A percentile compares a stretch with the other conserved stretches of the same genome.
phyloP scores from a whole-genome alignment of 495 filamentous ascomycete genomes.

The Aspergillus olivimuriae region DNA sequence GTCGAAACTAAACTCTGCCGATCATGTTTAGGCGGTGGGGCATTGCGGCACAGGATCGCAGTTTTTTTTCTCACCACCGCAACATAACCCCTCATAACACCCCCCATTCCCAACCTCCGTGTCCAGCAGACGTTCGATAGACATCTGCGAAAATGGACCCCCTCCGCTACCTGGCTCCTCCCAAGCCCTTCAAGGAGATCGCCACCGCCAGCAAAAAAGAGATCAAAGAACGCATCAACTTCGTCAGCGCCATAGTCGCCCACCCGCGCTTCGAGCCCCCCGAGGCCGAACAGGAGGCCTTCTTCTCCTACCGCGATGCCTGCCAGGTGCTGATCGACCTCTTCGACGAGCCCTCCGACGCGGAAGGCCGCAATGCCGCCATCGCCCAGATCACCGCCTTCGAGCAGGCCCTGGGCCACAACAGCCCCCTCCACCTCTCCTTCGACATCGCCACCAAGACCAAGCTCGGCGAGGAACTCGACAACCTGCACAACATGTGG shows the following conservation, averaged over 20 bases:
- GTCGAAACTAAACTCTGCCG: too few relatives aligned
- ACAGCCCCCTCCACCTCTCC: conserved; percentile 1
- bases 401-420: background rate
- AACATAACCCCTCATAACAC: too few relatives aligned
- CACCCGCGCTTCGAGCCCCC: conserved; percentile 3
- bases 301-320: conserved; percentile 3
- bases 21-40: too few relatives aligned
- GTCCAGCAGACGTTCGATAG: too few relatives aligned
- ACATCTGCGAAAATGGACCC: conserved; percentile 1
- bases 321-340: conserved; percentile 1
- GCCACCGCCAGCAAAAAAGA: conserved; percentile 4
- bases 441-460: conserved; percentile 11
- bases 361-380: background rate
- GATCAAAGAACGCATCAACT: conserved; percentile 7
- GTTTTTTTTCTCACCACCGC: too few relatives aligned
- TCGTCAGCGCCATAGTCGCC: background rate
- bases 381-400: background rate
- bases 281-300: background rate
- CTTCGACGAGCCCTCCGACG: background rate
- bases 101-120: background rate
- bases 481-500: conserved; percentile 9
- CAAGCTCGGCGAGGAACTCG: conserved; percentile 10
- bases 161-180: conserved; percentile 8
- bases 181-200: conserved; percentile 3
- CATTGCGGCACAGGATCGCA: too few relatives aligned